phyloP scores from a whole-genome alignment of 805 yeast genomes.

The Candida coquimbonensis region DNA sequence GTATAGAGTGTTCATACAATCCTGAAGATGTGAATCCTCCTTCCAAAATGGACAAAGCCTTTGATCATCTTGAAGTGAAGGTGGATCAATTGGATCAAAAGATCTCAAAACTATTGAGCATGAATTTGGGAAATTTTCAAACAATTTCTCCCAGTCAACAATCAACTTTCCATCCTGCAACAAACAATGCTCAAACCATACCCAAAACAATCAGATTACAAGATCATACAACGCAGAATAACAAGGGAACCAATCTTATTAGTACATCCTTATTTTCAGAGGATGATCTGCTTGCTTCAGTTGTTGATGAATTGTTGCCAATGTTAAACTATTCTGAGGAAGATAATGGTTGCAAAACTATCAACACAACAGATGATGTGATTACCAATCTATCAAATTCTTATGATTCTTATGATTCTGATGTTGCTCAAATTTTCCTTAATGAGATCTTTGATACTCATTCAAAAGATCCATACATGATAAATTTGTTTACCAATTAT shows the following conservation, averaged over 20 bases:
- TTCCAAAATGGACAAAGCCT: too few relatives aligned
- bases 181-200: too few relatives aligned
- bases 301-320: background rate
- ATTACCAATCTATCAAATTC: background rate
- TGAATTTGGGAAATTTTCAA: too few relatives aligned
- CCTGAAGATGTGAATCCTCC: too few relatives aligned
- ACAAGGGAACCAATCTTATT: background rate
- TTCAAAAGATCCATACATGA: slow-evolving; percentile 2
- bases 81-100: too few relatives aligned
- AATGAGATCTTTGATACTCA: slow-evolving; percentile 2
- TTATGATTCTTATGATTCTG: background rate
- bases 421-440: background rate
- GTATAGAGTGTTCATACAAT: too few relatives aligned
- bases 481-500: background rate
- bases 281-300: slow-evolving; percentile 3
- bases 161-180: too few relatives aligned
- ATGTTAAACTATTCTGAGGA: background rate
- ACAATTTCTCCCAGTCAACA: too few relatives aligned
- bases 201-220: too few relatives aligned
- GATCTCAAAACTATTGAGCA: too few relatives aligned
- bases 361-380: background rate
- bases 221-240: too few relatives aligned
- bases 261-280: background rate
- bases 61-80: too few relatives aligned
- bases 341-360: background rate